phyloP scores from a whole-genome alignment of 2,329 filamentous ascomycete genomes.

The Claviceps sorghi region DNA sequence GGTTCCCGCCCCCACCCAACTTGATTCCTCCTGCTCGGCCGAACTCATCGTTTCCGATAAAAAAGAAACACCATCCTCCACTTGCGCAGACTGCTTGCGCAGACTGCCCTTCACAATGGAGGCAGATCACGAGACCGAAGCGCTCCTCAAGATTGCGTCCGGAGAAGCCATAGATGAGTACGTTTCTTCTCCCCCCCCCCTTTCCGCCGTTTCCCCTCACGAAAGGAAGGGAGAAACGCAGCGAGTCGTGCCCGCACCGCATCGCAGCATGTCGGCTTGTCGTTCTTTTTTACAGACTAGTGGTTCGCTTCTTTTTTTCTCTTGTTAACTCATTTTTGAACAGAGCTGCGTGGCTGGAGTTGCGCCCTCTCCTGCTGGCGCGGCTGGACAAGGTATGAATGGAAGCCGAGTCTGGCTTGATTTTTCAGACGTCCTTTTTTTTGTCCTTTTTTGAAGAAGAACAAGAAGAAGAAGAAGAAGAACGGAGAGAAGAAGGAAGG shows the following conservation, averaged over 20 bases:
- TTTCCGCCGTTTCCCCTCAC: not conserved
- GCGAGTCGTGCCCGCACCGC: not conserved
- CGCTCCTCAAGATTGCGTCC: slow-evolving; percentile 32
- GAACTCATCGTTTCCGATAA: not conserved
- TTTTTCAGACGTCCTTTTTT: not conserved
- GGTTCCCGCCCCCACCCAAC: not conserved
- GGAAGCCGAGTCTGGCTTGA: not conserved
- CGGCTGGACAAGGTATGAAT: slow-evolving; percentile 47
- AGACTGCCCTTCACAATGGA: slow-evolving; percentile 30
- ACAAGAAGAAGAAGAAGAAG: too few species aligned
- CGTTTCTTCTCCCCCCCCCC: slow-evolving; percentile 15
- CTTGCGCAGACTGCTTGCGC: not conserved
- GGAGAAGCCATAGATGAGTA: slow-evolving; percentile 43
- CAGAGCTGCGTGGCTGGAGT: slow-evolving; percentile 54
- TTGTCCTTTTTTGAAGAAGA: too few species aligned
- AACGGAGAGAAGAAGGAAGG: too few species aligned
- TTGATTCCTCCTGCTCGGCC: not conserved
- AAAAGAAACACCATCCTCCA: not conserved
- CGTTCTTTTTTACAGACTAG: slow-evolving; percentile 14
- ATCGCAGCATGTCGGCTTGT: not conserved
- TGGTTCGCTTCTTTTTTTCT: too few species aligned
- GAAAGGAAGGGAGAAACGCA: not conserved
- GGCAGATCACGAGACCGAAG: slow-evolving; percentile 36
- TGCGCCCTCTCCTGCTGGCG: slow-evolving; percentile 50
- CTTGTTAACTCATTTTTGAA: slow-evolving; percentile 9